Base-by-base conservation (phyloP, 2,329 filamentous ascomycete species). In the Talaromyces sp. region DNA sequence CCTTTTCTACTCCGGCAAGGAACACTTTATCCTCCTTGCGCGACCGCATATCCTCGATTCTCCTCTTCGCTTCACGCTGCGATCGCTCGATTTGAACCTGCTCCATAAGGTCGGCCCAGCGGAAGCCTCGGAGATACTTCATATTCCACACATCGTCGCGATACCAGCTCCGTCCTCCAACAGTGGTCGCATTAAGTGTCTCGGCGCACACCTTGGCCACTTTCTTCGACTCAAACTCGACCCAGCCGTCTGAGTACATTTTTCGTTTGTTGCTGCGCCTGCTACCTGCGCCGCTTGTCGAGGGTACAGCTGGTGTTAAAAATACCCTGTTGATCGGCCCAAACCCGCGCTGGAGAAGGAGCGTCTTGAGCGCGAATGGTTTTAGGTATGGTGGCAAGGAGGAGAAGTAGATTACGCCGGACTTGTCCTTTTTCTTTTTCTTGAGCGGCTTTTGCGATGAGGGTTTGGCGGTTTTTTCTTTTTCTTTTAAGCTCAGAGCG, bases 311-410 rank as follows among this genome's bases (percentile, higher is more conserved):
- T 0, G 78, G 78, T 0, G 77, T 70, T 2, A 80, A 68, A 64
- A 80, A 80, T n/a, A 78, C 67, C 43, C 74, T 74, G 21, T 73
- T 76, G 49, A 80, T 77, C 3, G 76, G 77, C 0, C 64, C 67
- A 58, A 80, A 80, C 1, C 75, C 73, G 7, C 78, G 73, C 10
- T 74, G 67, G 43, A 73, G 66, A 3, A 80, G 68, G 8, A 80
- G 67, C 5, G 69, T 71, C 60, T 78, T 78, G n/a, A 80, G 66
- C 0, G 77, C 75, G 53, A 71, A 76, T n/a, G 77, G 78, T 63
- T 78, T 78, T n/a, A 80, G 71, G 59, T 80, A 79, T 27, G 78
- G 78, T 4, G 78, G 78, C 1, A 80, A 66, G 1, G 77, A 78
- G 27, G 76, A 77, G 29, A 80, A 67, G 61, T 79, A 80, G 49